Percentiles rank a stretch among this genome's conserved stretches.
Evolutionary conservation across 2,329 filamentous ascomycete species (phyloP).

Genomic region (Parastagonospora nodorum): DNA sequence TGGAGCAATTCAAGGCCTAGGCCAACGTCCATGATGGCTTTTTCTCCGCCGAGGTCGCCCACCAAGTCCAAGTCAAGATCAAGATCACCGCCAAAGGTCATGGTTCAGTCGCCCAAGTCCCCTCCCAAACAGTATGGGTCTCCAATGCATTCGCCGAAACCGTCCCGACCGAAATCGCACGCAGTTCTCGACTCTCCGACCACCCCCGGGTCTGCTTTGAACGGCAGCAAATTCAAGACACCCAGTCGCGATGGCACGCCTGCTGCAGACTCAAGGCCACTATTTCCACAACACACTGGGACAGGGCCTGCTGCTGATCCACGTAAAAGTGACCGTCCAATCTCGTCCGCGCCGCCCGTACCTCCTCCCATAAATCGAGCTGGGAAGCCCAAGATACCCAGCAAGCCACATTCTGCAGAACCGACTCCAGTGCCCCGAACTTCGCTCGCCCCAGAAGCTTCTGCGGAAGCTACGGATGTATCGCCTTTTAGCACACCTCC

Average conservation of each 20-base stretch:
- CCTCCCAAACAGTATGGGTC: slow-evolving; percentile 57
- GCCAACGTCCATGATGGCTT: slow-evolving; percentile 56
- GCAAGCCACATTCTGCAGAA: slow-evolving; percentile 49
- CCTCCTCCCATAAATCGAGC: slow-evolving; percentile 81
- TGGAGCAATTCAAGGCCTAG: slow-evolving; percentile 46
- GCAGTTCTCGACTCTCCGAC: slow-evolving; percentile 30
- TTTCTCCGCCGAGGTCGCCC: slow-evolving; percentile 52
- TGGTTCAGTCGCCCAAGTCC: slow-evolving; percentile 71
- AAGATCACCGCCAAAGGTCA: slow-evolving; percentile 67
- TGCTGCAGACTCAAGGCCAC: slow-evolving; percentile 45
- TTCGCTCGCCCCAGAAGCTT: slow-evolving; percentile 48
- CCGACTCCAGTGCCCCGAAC: slow-evolving; percentile 14
- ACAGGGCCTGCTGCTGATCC: slow-evolving; percentile 29
- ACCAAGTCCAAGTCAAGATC: slow-evolving; percentile 47
- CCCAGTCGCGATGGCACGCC: slow-evolving; percentile 51
- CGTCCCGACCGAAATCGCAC: slow-evolving; percentile 32
- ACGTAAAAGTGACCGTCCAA: slow-evolving; percentile 41
- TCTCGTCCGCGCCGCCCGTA: slow-evolving; percentile 45
- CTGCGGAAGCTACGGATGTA: slow-evolving; percentile 52
- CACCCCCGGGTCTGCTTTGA: slow-evolving; percentile 10
- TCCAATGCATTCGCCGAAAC: slow-evolving; percentile 41
- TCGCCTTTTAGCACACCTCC: slow-evolving; percentile 91
- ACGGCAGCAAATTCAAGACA: slow-evolving; percentile 40
- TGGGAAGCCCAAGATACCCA: slow-evolving; percentile 73
- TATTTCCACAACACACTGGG: slow-evolving; percentile 21